A percentile compares a stretch with the other conserved stretches of the same genome.
These are phyloP conservation scores for Tetramitus jugosus DNA, from an alignment of 208 protist genomes.

Conservation along the genomic window DNA sequence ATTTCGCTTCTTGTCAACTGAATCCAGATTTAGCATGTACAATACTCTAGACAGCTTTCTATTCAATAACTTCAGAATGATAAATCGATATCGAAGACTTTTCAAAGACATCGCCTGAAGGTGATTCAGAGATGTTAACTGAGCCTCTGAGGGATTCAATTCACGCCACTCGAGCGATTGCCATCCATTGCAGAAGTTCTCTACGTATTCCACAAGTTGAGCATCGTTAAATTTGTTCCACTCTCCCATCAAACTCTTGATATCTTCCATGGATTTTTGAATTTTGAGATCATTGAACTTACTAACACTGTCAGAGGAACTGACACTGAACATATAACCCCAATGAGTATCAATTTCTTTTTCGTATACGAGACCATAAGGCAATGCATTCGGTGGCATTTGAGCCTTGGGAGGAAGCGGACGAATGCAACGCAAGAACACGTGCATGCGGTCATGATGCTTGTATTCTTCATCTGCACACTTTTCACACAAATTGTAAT, in stretches of 20 bases:
- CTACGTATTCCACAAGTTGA: conserved; percentile 11
- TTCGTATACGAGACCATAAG: conserved; percentile 26
- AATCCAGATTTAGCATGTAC: background rate
- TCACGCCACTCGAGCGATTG: conserved; percentile 3
- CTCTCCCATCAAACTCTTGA: background rate
- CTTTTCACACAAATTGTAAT: conserved; percentile 24
- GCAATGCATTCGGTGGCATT: conserved; percentile 19
- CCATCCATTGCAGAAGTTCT: conserved; percentile 16
- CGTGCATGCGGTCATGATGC: conserved; percentile 25
- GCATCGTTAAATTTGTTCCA: background rate
- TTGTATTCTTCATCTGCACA: conserved; percentile 22
- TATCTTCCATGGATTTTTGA: background rate
- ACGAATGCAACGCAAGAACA: conserved; percentile 19
- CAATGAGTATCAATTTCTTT: conserved; percentile 25
- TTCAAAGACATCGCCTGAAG: background rate
- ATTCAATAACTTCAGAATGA: conserved; percentile 18
- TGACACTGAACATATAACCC: conserved; percentile 26
- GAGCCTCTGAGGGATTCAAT: background rate
- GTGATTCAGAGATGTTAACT: background rate
- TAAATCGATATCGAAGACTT: conserved; percentile 5
- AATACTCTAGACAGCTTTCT: conserved; percentile 4
- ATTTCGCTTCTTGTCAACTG: background rate
- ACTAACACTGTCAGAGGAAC: background rate
- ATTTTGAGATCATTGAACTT: background rate
- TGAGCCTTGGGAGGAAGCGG: conserved; percentile 20